phyloP scores from a whole-genome alignment of 2,329 filamentous ascomycete genomes.

The Penicillium thymicola region DNA sequence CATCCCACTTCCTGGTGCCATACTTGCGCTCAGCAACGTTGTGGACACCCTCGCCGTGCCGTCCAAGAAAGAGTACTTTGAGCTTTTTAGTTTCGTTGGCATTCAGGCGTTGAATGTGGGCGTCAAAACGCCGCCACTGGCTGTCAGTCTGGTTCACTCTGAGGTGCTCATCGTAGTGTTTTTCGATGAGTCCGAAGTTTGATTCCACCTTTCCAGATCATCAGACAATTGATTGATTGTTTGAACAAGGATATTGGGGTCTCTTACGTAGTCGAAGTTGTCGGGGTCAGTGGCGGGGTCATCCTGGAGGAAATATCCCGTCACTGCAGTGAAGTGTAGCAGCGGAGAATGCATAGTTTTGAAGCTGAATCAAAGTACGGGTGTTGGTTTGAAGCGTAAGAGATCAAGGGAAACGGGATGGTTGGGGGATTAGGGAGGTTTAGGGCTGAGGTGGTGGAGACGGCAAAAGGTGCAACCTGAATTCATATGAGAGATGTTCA shows the following conservation, averaged over 20 bases:
- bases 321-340: constrained; percentile 41
- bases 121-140: constrained; percentile 55
- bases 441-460: constrained; percentile 8
- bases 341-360: constrained; percentile 8
- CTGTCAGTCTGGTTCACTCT: constrained; percentile 30
- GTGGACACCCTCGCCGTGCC: constrained; percentile 61
- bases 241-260: background rate
- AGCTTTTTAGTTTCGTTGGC: constrained; percentile 43
- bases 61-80: constrained; percentile 57
- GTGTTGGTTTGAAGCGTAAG: background rate
- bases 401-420: background rate
- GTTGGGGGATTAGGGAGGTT: background rate
- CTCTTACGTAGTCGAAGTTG: constrained; percentile 49
- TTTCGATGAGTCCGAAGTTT: constrained; percentile 51
- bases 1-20: constrained; percentile 59
- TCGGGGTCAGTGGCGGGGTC: constrained; percentile 46
- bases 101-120: constrained; percentile 50
- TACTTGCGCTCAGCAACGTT: constrained; percentile 60
- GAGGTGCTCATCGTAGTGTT: constrained; percentile 35
- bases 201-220: constrained; percentile 30
- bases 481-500: background rate
- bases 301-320: constrained; percentile 52
- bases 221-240: background rate
- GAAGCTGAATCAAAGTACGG: background rate
- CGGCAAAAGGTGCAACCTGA: background rate